Evolutionary conservation across 2,329 filamentous ascomycete species (phyloP).

Genomic region (Gaeumannomyces sp.): DNA sequence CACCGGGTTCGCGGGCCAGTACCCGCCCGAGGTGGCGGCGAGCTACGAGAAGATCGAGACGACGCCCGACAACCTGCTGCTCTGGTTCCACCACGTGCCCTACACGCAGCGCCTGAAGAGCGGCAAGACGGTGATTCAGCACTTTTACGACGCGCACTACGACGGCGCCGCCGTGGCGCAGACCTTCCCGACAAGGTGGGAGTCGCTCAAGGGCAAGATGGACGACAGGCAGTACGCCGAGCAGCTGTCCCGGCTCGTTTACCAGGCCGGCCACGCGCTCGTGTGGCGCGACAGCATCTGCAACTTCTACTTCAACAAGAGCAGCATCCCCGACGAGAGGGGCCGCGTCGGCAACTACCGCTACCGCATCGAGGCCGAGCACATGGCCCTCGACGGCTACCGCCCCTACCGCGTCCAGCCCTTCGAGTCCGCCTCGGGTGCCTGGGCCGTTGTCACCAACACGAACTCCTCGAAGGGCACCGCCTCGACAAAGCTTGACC

Average conservation of each 20-base stretch:
- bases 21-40: constrained; percentile 52
- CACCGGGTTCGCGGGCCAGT: constrained; percentile 60
- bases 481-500: constrained; percentile 28
- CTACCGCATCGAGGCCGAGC: constrained; percentile 63
- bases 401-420: constrained; percentile 45
- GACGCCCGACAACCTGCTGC: constrained; percentile 60
- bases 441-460: constrained; percentile 47
- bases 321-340: constrained; percentile 50
- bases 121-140: constrained; percentile 57
- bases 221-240: constrained; percentile 55
- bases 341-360: constrained; percentile 54
- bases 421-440: constrained; percentile 52
- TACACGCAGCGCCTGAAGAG: constrained; percentile 58
- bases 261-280: constrained; percentile 63
- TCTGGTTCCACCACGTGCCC: constrained; percentile 71
- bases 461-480: constrained; percentile 43
- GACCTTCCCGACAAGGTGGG: constrained; percentile 49
- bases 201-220: constrained; percentile 46
- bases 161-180: constrained; percentile 55
- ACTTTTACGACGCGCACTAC: constrained; percentile 47
- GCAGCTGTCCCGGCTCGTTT: constrained; percentile 51
- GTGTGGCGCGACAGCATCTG: constrained; percentile 65
- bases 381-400: constrained; percentile 57
- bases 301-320: constrained; percentile 57
- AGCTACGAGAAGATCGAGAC: constrained; percentile 54